Evolutionary conservation across 768 basidiomycete genomes (phyloP).

Genomic region (Calocybe indica): DNA sequence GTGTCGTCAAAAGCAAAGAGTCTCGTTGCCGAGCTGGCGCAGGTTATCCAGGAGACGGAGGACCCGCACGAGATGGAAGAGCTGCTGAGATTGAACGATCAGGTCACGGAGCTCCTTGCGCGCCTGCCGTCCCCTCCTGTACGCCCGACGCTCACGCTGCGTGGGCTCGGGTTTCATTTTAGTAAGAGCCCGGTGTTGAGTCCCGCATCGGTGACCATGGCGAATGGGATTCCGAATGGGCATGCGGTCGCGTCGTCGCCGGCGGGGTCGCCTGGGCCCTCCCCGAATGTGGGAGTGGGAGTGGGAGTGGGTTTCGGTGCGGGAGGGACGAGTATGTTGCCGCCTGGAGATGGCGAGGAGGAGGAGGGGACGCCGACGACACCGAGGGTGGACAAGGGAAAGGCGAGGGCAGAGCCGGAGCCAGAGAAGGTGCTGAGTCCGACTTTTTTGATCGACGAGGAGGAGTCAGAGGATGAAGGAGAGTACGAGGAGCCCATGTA

Average conservation of each 20-base stretch:
- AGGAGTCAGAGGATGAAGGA: conserved; percentile 50
- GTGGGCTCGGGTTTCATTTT: conserved; percentile 38
- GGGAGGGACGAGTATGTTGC: not conserved
- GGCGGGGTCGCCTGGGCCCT: too few species aligned
- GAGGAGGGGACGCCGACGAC: conserved; percentile 40
- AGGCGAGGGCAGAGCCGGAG: conserved; percentile 63
- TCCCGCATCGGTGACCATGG: conserved; percentile 1
- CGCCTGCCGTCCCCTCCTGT: conserved; percentile 29
- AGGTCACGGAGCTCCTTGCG: conserved; percentile 51
- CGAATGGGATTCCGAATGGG: conserved; percentile 10
- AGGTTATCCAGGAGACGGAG: conserved; percentile 47
- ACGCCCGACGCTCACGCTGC: conserved; percentile 33
- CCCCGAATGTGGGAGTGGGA: not conserved
- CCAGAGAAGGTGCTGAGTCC: conserved; percentile 72
- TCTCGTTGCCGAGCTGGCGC: conserved; percentile 44
- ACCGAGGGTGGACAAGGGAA: conserved; percentile 74
- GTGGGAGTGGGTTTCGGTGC: conserved; percentile 1
- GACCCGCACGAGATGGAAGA: conserved; percentile 61
- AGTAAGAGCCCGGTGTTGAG: conserved; percentile 12
- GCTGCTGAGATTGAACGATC: conserved; percentile 69
- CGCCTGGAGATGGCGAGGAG: conserved; percentile 17
- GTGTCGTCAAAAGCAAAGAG: conserved; percentile 42
- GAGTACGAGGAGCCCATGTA: conserved; percentile 29
- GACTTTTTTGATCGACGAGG: conserved; percentile 41
- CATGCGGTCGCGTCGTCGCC: conserved; percentile 2